phyloP scores from a whole-genome alignment of 768 basidiomycete genomes.

The Omphalotus guepiniiformis region DNA sequence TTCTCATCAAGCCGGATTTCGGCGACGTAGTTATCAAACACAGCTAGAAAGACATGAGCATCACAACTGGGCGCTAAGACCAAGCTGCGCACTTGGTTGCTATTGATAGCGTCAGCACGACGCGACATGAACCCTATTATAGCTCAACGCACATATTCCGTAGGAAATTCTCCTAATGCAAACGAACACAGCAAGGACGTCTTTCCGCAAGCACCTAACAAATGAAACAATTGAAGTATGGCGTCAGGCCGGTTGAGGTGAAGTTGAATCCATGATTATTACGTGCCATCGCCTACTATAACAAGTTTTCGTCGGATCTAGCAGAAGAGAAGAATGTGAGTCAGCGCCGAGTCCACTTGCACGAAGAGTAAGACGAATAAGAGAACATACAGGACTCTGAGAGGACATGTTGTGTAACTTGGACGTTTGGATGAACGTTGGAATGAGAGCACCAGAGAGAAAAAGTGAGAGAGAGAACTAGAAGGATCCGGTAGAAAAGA shows the following conservation, averaged over 20 bases:
- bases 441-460: slow-evolving; percentile 1
- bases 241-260: slow-evolving; percentile 3
- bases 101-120: slow-evolving; percentile 20
- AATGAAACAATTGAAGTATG: slow-evolving; percentile 17
- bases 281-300: slow-evolving; percentile 93
- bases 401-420: slow-evolving; percentile 26
- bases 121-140: slow-evolving; percentile 9
- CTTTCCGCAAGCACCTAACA: slow-evolving; percentile 90
- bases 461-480: slow-evolving; percentile 13
- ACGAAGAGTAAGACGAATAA: slow-evolving; percentile 2
- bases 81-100: slow-evolving; percentile 53
- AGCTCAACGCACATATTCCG: slow-evolving; percentile 77
- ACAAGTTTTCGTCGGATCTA: slow-evolving; percentile 94
- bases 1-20: slow-evolving; percentile 98
- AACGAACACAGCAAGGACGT: slow-evolving; percentile 89
- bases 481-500: slow-evolving; percentile 11
- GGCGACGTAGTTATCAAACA: slow-evolving; percentile 98
- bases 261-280: slow-evolving; percentile 12
- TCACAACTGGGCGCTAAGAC: slow-evolving; percentile 14
- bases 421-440: too few relatives aligned
- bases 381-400: slow-evolving; percentile 53
- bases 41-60: slow-evolving; percentile 47
- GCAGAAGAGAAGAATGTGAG: neutral
- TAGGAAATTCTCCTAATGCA: slow-evolving; percentile 90
- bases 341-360: slow-evolving; percentile 7